Evolutionary conservation across 306 rosid genomes (phyloP).

Genomic region (Corylus americana): DNA sequence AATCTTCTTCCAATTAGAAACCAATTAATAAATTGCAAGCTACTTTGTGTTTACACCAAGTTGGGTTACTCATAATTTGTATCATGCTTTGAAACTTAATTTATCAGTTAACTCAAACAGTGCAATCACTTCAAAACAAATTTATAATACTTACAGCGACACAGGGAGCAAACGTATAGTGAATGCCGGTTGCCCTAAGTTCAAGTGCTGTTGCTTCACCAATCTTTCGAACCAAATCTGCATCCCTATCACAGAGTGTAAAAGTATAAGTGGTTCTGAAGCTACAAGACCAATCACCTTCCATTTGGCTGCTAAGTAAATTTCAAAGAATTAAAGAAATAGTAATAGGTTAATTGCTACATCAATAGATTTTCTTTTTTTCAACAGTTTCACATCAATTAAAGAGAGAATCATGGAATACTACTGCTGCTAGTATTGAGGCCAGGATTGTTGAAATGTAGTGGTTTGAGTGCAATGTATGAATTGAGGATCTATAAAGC

Average conservation of each 20-base stretch:
- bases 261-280: not conserved
- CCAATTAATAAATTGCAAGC: not conserved
- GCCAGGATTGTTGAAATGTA: not conserved
- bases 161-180: slow-evolving; percentile 52
- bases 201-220: slow-evolving; percentile 56
- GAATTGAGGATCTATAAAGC: not conserved
- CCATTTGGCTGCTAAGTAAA: not conserved
- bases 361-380: not conserved
- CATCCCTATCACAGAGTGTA: slow-evolving; percentile 36
- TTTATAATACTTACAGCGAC: slow-evolving; percentile 46
- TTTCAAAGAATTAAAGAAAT: not conserved
- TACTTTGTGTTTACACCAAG: not conserved
- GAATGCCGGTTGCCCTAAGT: slow-evolving; percentile 55
- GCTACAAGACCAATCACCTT: not conserved
- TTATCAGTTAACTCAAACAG: not conserved
- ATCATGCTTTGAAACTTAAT: not conserved
- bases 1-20: slow-evolving; percentile 7
- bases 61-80: not conserved
- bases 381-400: not conserved
- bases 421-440: not conserved
- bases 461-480: not conserved
- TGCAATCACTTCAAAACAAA: not conserved
- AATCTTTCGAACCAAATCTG: slow-evolving; percentile 49
- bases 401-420: not conserved
- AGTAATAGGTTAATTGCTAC: not conserved